phyloP scores from a whole-genome alignment of 2,329 filamentous ascomycete species.

The Coniochaeta sp. region DNA sequence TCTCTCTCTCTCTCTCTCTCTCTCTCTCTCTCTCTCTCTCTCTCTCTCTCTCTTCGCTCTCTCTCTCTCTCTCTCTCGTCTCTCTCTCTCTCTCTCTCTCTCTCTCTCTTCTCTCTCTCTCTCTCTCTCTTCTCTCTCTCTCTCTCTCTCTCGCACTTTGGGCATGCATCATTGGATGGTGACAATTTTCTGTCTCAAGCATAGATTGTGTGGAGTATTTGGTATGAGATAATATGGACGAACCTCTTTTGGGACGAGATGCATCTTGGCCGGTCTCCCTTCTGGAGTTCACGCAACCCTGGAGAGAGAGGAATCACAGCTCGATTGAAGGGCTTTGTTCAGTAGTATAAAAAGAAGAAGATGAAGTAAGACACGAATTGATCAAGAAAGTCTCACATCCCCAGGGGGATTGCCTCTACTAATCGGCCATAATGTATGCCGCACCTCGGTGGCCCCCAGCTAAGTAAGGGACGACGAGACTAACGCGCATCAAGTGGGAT shows the following conservation, averaged over 20 bases:
- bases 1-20: too few relatives aligned
- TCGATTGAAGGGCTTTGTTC: background rate
- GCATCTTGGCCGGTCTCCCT: slow-evolving; percentile 17
- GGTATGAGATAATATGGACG: slow-evolving; percentile 4
- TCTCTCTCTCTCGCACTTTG: too few relatives aligned
- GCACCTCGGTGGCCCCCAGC: background rate
- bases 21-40: too few relatives aligned
- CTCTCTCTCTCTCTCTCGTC: too few relatives aligned
- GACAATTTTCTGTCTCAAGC: too few relatives aligned
- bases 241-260: slow-evolving; percentile 28
- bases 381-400: too few relatives aligned
- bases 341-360: background rate
- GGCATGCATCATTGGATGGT: too few relatives aligned
- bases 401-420: background rate
- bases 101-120: too few relatives aligned
- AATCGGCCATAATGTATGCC: background rate
- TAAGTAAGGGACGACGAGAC: background rate
- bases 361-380: background rate
- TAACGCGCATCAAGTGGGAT: background rate
- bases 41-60: too few relatives aligned
- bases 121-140: too few relatives aligned
- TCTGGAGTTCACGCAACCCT: background rate
- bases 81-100: too few relatives aligned
- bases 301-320: background rate
- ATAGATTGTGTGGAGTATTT: too few relatives aligned